Evolutionary conservation across 2,329 filamentous ascomycete genomes (phyloP).

Genomic region (Fusarium gaditjirri): DNA sequence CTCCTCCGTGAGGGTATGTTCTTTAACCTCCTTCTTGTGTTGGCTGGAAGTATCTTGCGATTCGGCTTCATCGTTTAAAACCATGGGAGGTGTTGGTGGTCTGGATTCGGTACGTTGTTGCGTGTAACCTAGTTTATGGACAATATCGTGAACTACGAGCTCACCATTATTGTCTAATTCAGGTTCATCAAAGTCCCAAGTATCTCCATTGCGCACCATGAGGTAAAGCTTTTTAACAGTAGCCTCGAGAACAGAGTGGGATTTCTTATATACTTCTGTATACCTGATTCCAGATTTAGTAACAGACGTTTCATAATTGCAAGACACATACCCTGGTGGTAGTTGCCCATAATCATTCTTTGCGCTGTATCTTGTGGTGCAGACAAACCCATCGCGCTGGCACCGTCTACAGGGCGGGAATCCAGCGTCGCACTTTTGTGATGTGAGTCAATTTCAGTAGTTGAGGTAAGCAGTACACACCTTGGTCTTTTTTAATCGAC

Average conservation of each 20-base stretch:
- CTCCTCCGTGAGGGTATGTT: rapidly evolving
- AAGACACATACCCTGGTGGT: neutral
- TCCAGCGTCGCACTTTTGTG: neutral
- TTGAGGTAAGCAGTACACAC: rapidly evolving
- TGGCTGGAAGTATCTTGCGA: neutral
- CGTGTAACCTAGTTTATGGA: neutral
- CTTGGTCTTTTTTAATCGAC: neutral
- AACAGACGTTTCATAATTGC: rapidly evolving
- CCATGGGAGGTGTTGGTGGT: neutral
- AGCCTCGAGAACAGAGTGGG: neutral
- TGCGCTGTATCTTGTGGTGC: neutral
- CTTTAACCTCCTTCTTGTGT: rapidly evolving
- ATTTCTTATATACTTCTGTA: neutral
- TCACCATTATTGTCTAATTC: neutral
- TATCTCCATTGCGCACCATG: neutral
- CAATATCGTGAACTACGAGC: neutral
- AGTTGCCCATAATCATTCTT: neutral
- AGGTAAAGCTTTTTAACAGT: neutral
- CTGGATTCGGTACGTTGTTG: neutral
- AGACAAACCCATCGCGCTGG: neutral
- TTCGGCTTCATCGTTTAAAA: rapidly evolving
- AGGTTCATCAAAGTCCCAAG: neutral
- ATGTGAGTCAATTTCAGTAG: rapidly evolving
- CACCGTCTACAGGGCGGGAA: rapidly evolving
- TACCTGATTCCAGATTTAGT: neutral